Percentiles rank a stretch among this genome's conserved stretches.
These are phyloP conservation scores for Ormosia semicastrata DNA, from an alignment of 306 rosid genomes.

Conservation along the genomic window DNA sequence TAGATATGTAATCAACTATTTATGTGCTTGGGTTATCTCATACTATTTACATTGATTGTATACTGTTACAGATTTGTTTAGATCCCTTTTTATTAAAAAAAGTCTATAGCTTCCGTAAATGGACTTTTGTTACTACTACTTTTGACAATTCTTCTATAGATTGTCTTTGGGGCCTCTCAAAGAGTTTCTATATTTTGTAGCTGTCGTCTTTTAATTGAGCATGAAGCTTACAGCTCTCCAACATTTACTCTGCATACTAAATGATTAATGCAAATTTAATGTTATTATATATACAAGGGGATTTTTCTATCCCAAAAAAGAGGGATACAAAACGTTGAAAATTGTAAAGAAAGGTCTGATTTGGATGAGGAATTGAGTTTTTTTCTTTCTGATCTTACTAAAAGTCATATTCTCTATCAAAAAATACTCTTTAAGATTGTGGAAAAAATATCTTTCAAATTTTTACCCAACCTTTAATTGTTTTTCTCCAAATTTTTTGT, in stretches of 20 bases:
- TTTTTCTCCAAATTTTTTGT: not conserved
- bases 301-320: no score
- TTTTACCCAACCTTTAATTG: not conserved
- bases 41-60: not conserved
- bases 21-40: not conserved
- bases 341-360: not conserved
- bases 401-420: not conserved
- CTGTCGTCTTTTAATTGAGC: no score
- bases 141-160: not conserved
- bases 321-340: no score
- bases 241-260: not conserved
- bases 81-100: not conserved
- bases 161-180: no score
- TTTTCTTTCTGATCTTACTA: not conserved
- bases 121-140: not conserved
- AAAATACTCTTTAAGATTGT: not conserved
- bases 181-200: no score
- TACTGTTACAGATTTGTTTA: not conserved
- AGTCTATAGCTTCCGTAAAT: not conserved
- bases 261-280: not conserved
- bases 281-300: no score
- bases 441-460: not conserved
- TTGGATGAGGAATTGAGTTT: not conserved
- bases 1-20: not conserved
- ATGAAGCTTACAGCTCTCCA: no score